phyloP scores from a whole-genome alignment of 2,329 filamentous ascomycete species.

The Venturia effusa region DNA sequence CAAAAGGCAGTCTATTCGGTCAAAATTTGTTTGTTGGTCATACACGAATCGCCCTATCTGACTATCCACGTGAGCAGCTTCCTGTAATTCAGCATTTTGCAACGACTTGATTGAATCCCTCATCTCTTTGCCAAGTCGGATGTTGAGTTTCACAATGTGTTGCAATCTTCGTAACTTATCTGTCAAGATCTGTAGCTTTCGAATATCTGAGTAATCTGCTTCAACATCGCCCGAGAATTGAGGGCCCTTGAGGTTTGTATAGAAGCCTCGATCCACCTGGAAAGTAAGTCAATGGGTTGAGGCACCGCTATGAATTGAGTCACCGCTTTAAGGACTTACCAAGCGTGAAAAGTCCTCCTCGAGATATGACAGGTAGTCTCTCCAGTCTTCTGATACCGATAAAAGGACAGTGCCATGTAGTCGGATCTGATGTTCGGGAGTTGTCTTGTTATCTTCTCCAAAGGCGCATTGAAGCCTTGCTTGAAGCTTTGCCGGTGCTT shows the following conservation, averaged over 20 bases:
- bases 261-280: conserved; percentile 14
- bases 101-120: too few species aligned
- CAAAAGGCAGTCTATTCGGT: conserved; percentile 13
- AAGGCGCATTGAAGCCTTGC: background rate
- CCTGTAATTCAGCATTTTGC: too few species aligned
- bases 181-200: conserved; percentile 13
- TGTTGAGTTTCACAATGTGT: background rate
- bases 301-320: too few species aligned
- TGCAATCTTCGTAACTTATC: conserved; percentile 11
- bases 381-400: background rate
- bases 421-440: background rate
- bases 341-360: background rate
- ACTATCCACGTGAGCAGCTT: background rate
- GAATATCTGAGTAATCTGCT: conserved; percentile 14
- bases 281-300: too few species aligned
- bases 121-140: background rate
- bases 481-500: background rate
- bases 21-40: conserved; percentile 10
- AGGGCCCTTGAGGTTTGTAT: conserved; percentile 13
- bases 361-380: background rate
- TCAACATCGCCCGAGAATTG: conserved; percentile 10
- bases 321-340: too few species aligned
- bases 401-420: background rate
- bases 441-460: background rate
- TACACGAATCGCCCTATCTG: background rate